A percentile compares a stretch with the other conserved stretches of the same genome.
Conservation (phyloP, 129 eudicot genomes). For the Tagetes erecta region DNA sequence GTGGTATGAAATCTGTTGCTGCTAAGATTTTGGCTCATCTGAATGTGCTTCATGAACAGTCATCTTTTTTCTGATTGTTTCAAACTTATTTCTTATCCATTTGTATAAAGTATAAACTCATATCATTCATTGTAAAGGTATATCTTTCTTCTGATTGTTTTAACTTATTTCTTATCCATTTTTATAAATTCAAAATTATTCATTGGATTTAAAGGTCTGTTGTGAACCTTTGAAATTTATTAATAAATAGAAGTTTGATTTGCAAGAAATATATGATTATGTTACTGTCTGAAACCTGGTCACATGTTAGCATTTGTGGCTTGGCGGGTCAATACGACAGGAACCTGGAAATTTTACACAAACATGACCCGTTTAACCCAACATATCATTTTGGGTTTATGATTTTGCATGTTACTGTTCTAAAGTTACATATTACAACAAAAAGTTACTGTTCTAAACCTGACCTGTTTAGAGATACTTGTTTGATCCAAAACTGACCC, state of each 20-base stretch:
- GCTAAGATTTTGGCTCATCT: conserved; percentile 54
- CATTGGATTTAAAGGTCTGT: background rate
- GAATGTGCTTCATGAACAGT: conserved; percentile 53
- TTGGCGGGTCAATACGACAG: background rate
- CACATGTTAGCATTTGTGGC: background rate
- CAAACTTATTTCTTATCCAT: background rate
- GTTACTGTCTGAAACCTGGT: background rate
- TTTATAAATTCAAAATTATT: conserved; percentile 18
- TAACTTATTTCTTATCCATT: background rate
- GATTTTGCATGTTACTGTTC: background rate
- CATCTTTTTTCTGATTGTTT: conserved; percentile 43
- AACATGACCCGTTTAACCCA: background rate
- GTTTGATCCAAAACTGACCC: background rate
- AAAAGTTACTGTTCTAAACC: background rate
- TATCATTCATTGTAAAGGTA: background rate
- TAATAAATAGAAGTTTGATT: background rate
- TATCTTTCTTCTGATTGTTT: background rate
- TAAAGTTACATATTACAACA: background rate
- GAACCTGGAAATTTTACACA: background rate
- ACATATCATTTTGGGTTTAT: too few species aligned
- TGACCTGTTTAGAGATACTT: background rate
- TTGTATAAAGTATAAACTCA: conserved; percentile 15
- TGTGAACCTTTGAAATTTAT: background rate
- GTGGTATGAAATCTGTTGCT: conserved; percentile 50
- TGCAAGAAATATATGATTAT: background rate